These are phyloP conservation scores for Ceratocystis huliohia DNA, from an alignment of 2,329 filamentous ascomycete genomes.

Conservation along the genomic window DNA sequence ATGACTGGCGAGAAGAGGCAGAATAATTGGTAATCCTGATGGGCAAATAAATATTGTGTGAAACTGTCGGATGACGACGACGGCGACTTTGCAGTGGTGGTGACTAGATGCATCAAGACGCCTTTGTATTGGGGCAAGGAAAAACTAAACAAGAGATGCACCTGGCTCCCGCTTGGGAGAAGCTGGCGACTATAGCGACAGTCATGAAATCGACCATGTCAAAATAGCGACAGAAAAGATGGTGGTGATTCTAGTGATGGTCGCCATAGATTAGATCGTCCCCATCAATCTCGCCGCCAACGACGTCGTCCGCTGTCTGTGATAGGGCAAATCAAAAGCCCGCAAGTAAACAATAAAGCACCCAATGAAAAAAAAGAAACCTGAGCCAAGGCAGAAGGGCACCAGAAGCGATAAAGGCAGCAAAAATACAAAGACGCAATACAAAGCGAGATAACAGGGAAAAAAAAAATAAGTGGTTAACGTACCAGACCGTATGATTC, in stretches of 20 bases:
- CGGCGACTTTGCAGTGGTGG: neutral
- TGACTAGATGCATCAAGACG: neutral
- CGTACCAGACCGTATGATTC: conserved; percentile 22
- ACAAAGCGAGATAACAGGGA: conserved; percentile 21
- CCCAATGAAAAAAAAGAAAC: conserved; percentile 22
- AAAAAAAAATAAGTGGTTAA: conserved; percentile 27
- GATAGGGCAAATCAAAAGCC: conserved; percentile 19
- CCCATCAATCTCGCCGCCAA: too few relatives aligned
- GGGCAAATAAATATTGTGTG: neutral
- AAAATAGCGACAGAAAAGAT: neutral
- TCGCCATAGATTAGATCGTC: neutral
- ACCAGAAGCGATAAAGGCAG: conserved; percentile 21
- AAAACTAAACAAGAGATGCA: neutral
- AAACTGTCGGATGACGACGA: neutral
- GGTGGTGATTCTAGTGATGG: neutral
- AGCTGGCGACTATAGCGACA: neutral
- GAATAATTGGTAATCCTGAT: neutral
- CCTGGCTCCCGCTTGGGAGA: neutral
- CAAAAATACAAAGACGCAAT: conserved; percentile 23
- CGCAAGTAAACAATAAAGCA: conserved; percentile 24
- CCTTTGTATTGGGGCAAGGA: neutral
- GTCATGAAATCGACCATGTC: neutral
- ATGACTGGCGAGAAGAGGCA: neutral
- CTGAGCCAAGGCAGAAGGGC: conserved; percentile 17
- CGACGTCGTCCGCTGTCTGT: conserved; percentile 6